Evolutionary conservation across 495 filamentous ascomycete genomes (phyloP), one percentile per base, ranked within the genome.

Genomic region (Thermochaetoides thermophila): DNA sequence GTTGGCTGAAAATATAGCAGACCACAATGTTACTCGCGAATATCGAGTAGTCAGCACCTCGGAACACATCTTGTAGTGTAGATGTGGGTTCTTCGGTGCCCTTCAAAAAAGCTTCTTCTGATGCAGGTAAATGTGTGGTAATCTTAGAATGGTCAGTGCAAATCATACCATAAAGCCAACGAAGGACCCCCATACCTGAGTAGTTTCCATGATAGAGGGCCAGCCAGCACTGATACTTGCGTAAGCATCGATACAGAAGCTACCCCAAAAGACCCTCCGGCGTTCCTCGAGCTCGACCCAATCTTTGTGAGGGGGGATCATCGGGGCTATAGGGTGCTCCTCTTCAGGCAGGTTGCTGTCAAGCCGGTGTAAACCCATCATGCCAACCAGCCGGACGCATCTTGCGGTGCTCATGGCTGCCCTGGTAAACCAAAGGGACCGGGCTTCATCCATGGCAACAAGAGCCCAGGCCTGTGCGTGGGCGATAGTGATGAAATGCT

Each of bases 241-340:
- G 29, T 66, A 67, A 13, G 56, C 50, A 38, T 73, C 68, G 16
- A 70, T 56, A 15, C 55, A 55, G 28, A 67, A 71, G 1, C 60
- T 49, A 7, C 52, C 59, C 69, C 68, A 73, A 35, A 72, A 71
- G 4, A 61, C 37, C 7, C 69, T 39, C 5, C 69, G 52, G 12
- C 67, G 55, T 40, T 70, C 66, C 46, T 73, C 68, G 7, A 62
- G 42, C 31, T 71, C 67, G 6, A 37, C 39, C 64, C 66, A 69
- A 34, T 49, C 49, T 23, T 45, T 43, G 1, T 66, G 44, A 0
- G 59, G 51, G 5, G 46, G 27, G 1, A 70, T 26, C 5, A 56
- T 55, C 6, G 49, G 53, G 6, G 53, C 40, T 3, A 57, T 53
- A 5, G 51, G 51, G 16, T 56, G 45, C 10, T 58, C 55, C 7